These are phyloP conservation scores for Annona cherimola DNA, from an alignment of 164 flowering plant species.

Conservation along the genomic window DNA sequence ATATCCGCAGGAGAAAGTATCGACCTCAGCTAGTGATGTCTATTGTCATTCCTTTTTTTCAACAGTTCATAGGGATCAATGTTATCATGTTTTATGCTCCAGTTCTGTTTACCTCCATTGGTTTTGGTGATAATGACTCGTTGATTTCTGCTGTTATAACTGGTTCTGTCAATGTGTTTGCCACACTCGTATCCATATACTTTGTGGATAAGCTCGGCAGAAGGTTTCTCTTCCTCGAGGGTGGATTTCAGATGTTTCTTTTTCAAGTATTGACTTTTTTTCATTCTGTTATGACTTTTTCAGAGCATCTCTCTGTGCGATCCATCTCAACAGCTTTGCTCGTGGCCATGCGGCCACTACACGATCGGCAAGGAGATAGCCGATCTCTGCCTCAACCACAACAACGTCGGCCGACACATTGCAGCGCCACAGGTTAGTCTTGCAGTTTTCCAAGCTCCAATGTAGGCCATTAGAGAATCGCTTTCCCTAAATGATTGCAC, in stretches of 20 bases:
- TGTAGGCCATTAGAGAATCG: too few species aligned
- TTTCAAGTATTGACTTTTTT: slow-evolving; percentile 16
- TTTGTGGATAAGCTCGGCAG: slow-evolving; percentile 21
- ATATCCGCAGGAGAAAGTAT: too few species aligned
- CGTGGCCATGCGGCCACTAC: too few species aligned
- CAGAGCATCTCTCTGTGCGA: too few species aligned
- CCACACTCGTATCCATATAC: not conserved
- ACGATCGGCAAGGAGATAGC: too few species aligned
- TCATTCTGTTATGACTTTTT: not conserved
- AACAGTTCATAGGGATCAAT: slow-evolving; percentile 26
- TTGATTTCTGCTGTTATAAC: slow-evolving; percentile 24
- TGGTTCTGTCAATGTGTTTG: slow-evolving; percentile 19
- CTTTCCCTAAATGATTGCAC: too few species aligned
- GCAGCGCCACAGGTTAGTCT: too few species aligned
- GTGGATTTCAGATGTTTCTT: slow-evolving; percentile 29
- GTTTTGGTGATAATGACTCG: slow-evolving; percentile 22
- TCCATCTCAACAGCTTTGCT: too few species aligned
- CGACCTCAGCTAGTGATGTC: slow-evolving; percentile 18
- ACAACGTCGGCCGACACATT: too few species aligned
- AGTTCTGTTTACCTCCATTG: slow-evolving; percentile 25
- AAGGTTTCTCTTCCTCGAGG: slow-evolving; percentile 22
- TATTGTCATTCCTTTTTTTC: slow-evolving; percentile 25
- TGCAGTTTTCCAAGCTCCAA: too few species aligned
- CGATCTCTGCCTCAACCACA: too few species aligned
- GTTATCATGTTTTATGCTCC: slow-evolving; percentile 37